A percentile compares a stretch with the other conserved stretches of the same genome.
phyloP scores from a whole-genome alignment of 75 land plant genomes.

The Cunninghamia lanceolata region DNA sequence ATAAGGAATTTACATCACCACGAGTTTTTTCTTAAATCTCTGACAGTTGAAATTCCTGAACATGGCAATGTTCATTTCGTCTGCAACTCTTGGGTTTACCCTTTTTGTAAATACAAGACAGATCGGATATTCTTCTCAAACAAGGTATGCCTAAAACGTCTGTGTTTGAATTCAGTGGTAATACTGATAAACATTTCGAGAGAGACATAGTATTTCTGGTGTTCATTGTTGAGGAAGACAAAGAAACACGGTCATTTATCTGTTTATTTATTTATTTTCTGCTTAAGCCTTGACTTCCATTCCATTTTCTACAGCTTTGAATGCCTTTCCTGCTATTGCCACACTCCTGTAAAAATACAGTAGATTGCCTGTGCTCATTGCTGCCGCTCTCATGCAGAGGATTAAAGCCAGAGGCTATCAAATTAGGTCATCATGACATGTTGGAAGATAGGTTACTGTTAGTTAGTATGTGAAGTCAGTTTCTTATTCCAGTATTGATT shows the following conservation, averaged over 20 bases:
- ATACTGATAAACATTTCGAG: neutral
- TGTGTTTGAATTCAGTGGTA: neutral
- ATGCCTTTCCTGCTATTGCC: neutral
- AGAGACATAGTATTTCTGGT: neutral
- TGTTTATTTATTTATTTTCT: neutral
- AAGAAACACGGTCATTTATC: neutral
- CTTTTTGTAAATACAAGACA: slow-evolving; percentile 11
- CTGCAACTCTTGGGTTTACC: slow-evolving; percentile 25
- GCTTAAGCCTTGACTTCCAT: neutral
- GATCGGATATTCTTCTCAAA: slow-evolving; percentile 28
- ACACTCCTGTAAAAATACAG: neutral
- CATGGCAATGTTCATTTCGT: slow-evolving; percentile 7
- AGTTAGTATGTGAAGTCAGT: too few species aligned
- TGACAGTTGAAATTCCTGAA: slow-evolving; percentile 7
- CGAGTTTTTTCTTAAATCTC: slow-evolving; percentile 7
- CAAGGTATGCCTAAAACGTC: slow-evolving; percentile 11
- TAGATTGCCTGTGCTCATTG: neutral
- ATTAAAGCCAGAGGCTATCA: neutral
- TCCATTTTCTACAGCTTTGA: neutral
- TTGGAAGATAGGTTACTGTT: too few species aligned
- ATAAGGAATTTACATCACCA: neutral
- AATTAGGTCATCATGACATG: too few species aligned
- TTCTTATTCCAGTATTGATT: too few species aligned
- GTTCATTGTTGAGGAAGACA: neutral
- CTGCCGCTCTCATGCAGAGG: too few species aligned